Percentiles rank a stretch among this genome's conserved stretches.
These are phyloP conservation scores for Cryptosporidium ubiquitum DNA, from an alignment of 169 alveolate genomes.

Conservation along the genomic window DNA sequence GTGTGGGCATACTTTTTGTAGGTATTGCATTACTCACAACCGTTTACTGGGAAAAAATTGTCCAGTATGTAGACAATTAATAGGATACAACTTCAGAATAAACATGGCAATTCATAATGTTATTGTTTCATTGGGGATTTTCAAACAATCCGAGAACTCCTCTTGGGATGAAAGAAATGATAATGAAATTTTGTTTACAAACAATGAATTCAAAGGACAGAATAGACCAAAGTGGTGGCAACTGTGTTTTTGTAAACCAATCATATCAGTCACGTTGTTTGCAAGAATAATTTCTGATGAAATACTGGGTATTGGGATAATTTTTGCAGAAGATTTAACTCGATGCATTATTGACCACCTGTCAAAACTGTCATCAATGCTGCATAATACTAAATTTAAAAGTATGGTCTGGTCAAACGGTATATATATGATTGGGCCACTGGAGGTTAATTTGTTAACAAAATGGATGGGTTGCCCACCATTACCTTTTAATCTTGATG, in stretches of 20 bases:
- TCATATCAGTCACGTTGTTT: conserved; percentile 63
- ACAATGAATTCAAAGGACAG: background rate
- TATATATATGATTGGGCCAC: conserved; percentile 71
- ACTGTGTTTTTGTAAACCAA: conserved; percentile 66
- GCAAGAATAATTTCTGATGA: conserved; percentile 66
- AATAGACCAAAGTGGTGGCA: conserved; percentile 71
- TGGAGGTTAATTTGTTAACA: conserved; percentile 44
- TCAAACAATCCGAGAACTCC: background rate
- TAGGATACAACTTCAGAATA: conserved; percentile 82
- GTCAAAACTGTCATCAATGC: conserved; percentile 14
- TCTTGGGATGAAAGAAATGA: background rate
- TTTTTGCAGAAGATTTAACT: conserved; percentile 70
- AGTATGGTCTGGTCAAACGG: conserved; percentile 63
- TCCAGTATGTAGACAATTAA: conserved; percentile 89
- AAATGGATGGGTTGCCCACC: conserved; percentile 71
- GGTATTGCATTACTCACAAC: conserved; percentile 88
- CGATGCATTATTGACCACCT: conserved; percentile 63
- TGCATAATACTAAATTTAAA: background rate
- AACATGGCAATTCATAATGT: conserved; percentile 86
- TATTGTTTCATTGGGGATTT: conserved; percentile 77
- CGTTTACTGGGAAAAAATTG: conserved; percentile 82
- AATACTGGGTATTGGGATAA: conserved; percentile 56
- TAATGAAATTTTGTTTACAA: background rate
- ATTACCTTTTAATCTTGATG: conserved; percentile 31
- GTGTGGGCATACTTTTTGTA: conserved; percentile 92